Base-by-base conservation (phyloP, 352 stramenopile species). In the Plasmopara muralis region DNA sequence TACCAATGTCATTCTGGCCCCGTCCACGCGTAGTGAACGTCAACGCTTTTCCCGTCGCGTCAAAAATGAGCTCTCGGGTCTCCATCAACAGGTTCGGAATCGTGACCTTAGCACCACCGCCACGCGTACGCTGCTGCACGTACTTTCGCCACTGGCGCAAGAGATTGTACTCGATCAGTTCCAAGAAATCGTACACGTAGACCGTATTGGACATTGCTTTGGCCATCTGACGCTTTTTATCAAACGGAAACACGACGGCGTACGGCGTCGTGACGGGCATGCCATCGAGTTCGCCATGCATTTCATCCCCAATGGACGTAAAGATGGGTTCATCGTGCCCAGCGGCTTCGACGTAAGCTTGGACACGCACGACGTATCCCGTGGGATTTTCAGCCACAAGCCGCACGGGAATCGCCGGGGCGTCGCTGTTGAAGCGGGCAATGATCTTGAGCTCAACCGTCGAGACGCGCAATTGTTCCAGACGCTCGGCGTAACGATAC, bases 101-200 rank as follows among this genome's bases (percentile, higher is more conserved):
- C 47, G 73, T 72, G 35, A 90, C 71, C 45, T 85, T 75, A 12
- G 70, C 67, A 29, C 71, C 73, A 10, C 85, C 67, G 39, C 86
- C 60, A 38, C 72, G 77, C 45, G 77, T 70, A 42, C 81, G 83
- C 51, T 93, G 74, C 57, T 87, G 70, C 15, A 93, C 65, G 64
- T 95, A 97, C 35, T 83, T 76, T 35, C 95, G 79, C 96, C 96
- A 99, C 40, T 95, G 78, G 30, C 93, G 80, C 63, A 98, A 72
- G 41, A 99, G 67, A 34, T 91, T 95, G 57, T 95, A 90, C 80
- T 99, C 95, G 60, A 99, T 98, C 20, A 99, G 76, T 57, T 98
- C 95, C 33, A 98, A 75, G 66, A 99, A 98, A 76, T 99, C 97
- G 79, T 99, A 99, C 59, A 95, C 96, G 70, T 99, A 99, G 9